phyloP scores from a whole-genome alignment of 805 yeast species.

The Hermanozyma aechmeae region DNA sequence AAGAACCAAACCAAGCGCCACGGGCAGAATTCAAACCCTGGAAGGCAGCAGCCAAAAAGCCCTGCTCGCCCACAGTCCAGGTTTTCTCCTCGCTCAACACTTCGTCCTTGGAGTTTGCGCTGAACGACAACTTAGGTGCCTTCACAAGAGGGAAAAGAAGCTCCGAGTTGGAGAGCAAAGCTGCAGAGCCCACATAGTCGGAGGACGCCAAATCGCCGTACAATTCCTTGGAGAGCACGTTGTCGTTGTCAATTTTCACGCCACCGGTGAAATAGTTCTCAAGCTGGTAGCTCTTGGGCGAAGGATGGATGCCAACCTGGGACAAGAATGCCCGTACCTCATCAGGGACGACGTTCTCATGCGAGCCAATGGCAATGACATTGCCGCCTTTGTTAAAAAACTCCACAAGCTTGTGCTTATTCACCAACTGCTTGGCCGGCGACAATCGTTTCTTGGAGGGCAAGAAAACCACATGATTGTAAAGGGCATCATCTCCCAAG shows the following conservation, averaged over 20 bases:
- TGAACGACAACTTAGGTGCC: conserved; percentile 58
- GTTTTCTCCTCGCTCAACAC: conserved; percentile 37
- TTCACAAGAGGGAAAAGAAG: conserved; percentile 59
- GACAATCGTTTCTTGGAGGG: too few relatives aligned
- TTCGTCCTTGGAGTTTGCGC: conserved; percentile 34
- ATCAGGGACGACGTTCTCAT: conserved; percentile 27
- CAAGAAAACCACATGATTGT: conserved; percentile 23
- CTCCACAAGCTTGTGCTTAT: conserved; percentile 38
- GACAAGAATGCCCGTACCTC: conserved; percentile 53
- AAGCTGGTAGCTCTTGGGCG: conserved; percentile 62
- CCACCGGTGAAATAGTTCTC: conserved; percentile 53
- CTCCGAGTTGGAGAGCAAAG: conserved; percentile 61
- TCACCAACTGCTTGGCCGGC: conserved; percentile 5
- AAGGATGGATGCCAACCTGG: conserved; percentile 76
- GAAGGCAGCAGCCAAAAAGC: conserved; percentile 62
- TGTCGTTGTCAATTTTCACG: conserved; percentile 21
- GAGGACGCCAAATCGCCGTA: conserved; percentile 7
- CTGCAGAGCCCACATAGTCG: conserved; percentile 47
- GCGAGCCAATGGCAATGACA: conserved; percentile 52
- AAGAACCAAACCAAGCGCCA: conserved; percentile 71
- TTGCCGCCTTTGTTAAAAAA: conserved; percentile 69
- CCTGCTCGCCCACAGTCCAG: conserved; percentile 81
- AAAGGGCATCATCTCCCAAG: conserved; percentile 14
- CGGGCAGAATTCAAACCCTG: conserved; percentile 80
- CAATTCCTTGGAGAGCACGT: conserved; percentile 17